Evolutionary conservation across 441 rosid genomes (phyloP), one percentile per base, ranked within the genome.

Genomic region (Dalechampia spathulata): DNA sequence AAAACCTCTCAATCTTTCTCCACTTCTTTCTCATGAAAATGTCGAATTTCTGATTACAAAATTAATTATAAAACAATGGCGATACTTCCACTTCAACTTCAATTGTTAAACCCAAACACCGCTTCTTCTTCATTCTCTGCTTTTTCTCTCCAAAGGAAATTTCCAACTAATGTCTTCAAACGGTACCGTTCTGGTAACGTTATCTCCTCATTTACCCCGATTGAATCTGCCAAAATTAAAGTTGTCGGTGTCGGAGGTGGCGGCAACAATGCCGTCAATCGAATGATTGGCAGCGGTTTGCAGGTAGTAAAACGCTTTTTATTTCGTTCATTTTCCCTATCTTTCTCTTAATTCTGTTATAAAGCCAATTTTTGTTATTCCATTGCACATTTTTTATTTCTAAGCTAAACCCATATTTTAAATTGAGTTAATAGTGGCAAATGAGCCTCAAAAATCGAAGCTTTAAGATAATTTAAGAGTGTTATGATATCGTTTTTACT

Each of bases 181-280:
- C 76, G 74, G 21, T 65, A 50, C 42, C 68, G 67, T 41, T 32
- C 34, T 39, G 21, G n/a, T 47, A 12, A 23, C 42, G 61, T 82
- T 27, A 62, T 77, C 52, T 88, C 95, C 63, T 86, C 91, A 6
- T 91, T 75, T 63, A 57, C 74, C 28, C 78, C 87, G 1, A 62
- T 76, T 81, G 98, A 91, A 37, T 74, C 89, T 41, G 98, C 98
- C 32, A 91, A 74, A 76, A 91, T 91, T 27, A 91, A 88, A 76
- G 98, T 91, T 2, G 77, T 91, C 26, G 98, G 98, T 32, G 93
- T 88, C 22, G 98, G 96, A 25, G 98, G 98, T 6, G 98, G 98
- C 17, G 98, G 98, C 69, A 92, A 88, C 85, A 92, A 92, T 83
- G 96, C 98, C 60, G 88, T 92, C 52, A 88, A 92, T 72, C 90